These are phyloP conservation scores for Populus tremula DNA, from an alignment of 345 rosid species.

Conservation along the genomic window DNA sequence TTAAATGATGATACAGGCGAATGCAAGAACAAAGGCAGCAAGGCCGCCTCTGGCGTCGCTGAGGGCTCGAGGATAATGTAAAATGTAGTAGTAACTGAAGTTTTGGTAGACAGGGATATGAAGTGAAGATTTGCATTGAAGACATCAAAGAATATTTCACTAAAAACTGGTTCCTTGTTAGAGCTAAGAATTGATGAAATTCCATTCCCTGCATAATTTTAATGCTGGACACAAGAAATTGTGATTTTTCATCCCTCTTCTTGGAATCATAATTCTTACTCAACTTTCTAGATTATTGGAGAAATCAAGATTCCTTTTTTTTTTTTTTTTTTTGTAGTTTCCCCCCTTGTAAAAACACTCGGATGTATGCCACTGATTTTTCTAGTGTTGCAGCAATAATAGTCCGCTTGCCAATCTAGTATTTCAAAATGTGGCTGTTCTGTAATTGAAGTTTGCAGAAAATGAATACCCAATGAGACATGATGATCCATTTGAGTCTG, in stretches of 20 bases:
- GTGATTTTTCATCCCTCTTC: not conserved
- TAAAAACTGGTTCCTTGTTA: not conserved
- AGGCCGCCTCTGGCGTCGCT: constrained; percentile 56
- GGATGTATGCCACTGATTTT: not conserved
- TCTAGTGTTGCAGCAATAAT: not conserved
- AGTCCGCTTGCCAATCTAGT: not conserved
- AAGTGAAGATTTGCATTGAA: constrained; percentile 1
- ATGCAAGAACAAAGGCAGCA: constrained; percentile 82
- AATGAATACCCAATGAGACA: not conserved
- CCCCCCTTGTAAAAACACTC: not conserved
- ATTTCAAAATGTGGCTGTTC: not conserved
- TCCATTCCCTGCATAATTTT: not conserved
- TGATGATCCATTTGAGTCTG: no score
- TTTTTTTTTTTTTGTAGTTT: not conserved
- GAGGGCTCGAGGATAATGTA: constrained; percentile 14
- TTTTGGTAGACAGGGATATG: not conserved
- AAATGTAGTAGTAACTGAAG: not conserved
- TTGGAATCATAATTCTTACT: not conserved
- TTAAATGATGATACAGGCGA: constrained; percentile 45
- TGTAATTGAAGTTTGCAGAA: not conserved
- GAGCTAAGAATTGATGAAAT: constrained; percentile 5
- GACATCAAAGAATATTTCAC: not conserved
- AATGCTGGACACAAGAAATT: not conserved
- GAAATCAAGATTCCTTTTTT: not conserved
- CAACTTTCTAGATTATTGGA: not conserved